Conservation (phyloP, 2,329 filamentous ascomycete species). For the Cladosporium sp. region DNA sequence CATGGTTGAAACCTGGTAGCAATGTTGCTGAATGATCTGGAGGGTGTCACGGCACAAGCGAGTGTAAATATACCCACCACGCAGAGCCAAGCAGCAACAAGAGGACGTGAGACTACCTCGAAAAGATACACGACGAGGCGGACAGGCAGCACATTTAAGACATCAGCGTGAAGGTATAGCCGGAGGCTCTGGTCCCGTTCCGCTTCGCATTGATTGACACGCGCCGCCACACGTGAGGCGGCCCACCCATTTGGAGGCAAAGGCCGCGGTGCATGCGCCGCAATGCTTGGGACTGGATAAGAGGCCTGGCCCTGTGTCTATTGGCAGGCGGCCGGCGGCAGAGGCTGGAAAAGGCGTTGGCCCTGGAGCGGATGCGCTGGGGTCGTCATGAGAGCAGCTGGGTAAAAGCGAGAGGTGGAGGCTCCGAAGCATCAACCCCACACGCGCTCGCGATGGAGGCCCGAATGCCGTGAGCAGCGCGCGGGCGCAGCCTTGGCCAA, state of each 20-base stretch:
- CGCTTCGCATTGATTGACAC: constrained; percentile 9
- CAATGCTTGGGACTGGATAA: constrained; percentile 1
- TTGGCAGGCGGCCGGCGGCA: constrained; percentile 3
- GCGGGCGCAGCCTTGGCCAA: constrained; percentile 1
- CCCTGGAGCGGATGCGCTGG: neutral
- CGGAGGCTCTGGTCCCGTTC: constrained; percentile 11
- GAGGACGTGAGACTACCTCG: neutral
- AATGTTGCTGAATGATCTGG: neutral
- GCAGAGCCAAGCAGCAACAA: neutral
- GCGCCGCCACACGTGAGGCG: constrained; percentile 5
- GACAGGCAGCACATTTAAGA: constrained; percentile 4
- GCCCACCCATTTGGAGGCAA: constrained; percentile 6
- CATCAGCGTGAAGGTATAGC: constrained; percentile 7
- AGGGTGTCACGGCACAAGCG: neutral
- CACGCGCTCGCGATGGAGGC: neutral
- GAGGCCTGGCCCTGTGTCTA: neutral
- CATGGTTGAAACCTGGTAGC: neutral
- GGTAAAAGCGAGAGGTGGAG: constrained; percentile 7
- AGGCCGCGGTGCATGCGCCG: constrained; percentile 9
- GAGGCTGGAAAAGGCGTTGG: neutral
- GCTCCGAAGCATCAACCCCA: constrained; percentile 3
- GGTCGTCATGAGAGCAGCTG: neutral
- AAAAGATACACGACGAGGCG: constrained; percentile 2
- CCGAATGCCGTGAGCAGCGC: neutral
- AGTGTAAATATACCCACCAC: neutral